Base-by-base conservation (phyloP, 495 filamentous ascomycete genomes). In the Cercophora sp. region DNA sequence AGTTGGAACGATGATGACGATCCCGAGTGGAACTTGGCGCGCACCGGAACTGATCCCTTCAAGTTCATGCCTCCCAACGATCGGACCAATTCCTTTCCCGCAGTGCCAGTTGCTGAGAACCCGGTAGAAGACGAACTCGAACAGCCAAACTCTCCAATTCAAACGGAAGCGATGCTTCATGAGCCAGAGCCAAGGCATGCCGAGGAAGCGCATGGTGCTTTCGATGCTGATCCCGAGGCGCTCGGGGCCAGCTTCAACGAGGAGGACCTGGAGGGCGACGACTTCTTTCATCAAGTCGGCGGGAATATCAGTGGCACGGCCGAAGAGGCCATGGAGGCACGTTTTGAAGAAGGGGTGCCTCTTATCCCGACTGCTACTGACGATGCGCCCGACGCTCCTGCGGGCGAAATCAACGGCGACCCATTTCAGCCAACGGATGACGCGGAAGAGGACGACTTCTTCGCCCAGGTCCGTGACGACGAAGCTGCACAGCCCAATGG, bases 21-120 rank as follows among this genome's bases (percentile, higher is more conserved):
- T 44, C 59, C 64, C 24, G 78, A 80, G 56, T 79, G 78, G 67
- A 75, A 67, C 51, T 48, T 76, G 0, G 66, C 77, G 9, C 66
- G 72, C 37, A 69, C 70, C 19, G 72, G 74, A 32, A 72, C 76
- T 4, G 74, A 83, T 51, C 75, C 77, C 11, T 83, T 82, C 64
- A 76, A 76, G 50, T 73, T 76, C 37, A 75, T 84, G 68, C 64
- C 73, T 9, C 63, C 72, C 10, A 72, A 59, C 46, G 75, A 79
- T 25, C 73, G 81, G 43, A 78, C 82, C 36, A 84, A 86, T 60
- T 85, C 83, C 0, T 86, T 86, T 54, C 84, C 84, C 8, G 66
- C 63, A 11, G 75, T 84, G 1, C 73, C 76, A 23, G 73, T 74
- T 11, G 31, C 67, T 0, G 47, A 63, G 32, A 52, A 66, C 15